These are phyloP conservation scores for Monosporascus sp. DNA, from an alignment of 2,329 filamentous ascomycete genomes.

Conservation along the genomic window DNA sequence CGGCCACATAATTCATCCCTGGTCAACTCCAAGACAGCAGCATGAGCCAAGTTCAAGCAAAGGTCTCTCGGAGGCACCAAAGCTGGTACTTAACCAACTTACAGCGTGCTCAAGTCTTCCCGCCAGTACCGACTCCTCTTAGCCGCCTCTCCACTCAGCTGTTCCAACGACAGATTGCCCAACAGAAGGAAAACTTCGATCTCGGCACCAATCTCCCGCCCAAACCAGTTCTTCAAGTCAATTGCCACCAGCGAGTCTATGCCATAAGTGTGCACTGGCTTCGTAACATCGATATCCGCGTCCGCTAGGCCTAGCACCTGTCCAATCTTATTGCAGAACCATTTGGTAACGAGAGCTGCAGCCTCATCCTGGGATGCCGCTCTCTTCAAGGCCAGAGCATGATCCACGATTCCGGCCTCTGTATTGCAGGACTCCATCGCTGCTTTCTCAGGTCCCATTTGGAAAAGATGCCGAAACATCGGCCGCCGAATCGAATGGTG, in stretches of 20 bases:
- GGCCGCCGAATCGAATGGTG: constrained; percentile 4
- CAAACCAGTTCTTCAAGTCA: neutral
- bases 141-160: too few relatives aligned
- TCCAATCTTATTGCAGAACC: neutral
- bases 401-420: constrained; percentile 35
- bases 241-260: neutral
- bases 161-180: too few relatives aligned
- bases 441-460: neutral
- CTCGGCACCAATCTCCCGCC: too few relatives aligned
- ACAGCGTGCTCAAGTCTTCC: too few relatives aligned
- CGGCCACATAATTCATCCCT: too few relatives aligned
- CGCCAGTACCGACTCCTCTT: too few relatives aligned
- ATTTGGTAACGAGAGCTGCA: constrained; percentile 49
- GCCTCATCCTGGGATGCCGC: constrained; percentile 41
- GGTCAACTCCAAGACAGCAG: too few relatives aligned
- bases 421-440: constrained; percentile 16
- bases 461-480: constrained; percentile 5
- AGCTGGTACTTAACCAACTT: too few relatives aligned
- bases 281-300: neutral
- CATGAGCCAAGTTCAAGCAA: too few relatives aligned
- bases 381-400: constrained; percentile 19
- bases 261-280: neutral
- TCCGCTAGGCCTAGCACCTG: neutral
- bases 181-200: too few relatives aligned
- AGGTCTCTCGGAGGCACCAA: too few relatives aligned